A percentile compares a stretch with the other conserved stretches of the same genome.
Evolutionary conservation across 345 rosid genomes (phyloP).

Genomic region (Linum lewisii): DNA sequence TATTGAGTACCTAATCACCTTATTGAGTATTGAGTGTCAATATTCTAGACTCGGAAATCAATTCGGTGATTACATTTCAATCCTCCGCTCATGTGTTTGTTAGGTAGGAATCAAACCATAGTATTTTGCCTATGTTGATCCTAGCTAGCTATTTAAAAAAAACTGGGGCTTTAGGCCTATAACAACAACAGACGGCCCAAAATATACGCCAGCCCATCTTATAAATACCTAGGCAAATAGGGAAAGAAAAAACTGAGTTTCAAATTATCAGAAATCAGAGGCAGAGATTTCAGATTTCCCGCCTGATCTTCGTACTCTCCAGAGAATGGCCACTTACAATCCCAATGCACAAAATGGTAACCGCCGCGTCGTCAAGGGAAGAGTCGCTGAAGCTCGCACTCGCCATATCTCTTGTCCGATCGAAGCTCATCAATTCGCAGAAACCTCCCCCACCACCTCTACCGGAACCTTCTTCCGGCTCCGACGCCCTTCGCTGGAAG

Average conservation of each 20-base stretch:
- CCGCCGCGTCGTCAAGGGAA: conserved; percentile 21
- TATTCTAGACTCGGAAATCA: no score
- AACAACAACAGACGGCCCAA: no score
- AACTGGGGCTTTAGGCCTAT: no score
- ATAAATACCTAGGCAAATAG: not conserved
- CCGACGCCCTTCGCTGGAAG: conserved; percentile 74
- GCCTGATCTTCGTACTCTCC: not conserved
- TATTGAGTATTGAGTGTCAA: no score
- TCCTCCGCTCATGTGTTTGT: no score
- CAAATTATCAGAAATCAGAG: not conserved
- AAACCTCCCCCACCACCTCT: conserved; percentile 24
- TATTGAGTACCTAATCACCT: no score
- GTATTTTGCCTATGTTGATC: no score
- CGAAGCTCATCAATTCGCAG: conserved; percentile 38
- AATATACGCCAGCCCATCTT: not conserved
- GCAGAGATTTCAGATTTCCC: not conserved
- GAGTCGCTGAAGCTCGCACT: conserved; percentile 52
- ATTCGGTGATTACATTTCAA: no score
- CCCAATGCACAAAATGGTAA: conserved; percentile 11
- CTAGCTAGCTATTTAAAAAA: no score
- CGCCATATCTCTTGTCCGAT: conserved; percentile 70
- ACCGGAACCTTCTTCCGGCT: conserved; percentile 21
- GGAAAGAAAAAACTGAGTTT: not conserved
- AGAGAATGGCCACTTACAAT: conserved; percentile 20
- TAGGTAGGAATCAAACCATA: no score